phyloP scores from a whole-genome alignment of 768 basidiomycete species.

The Termitomyces heimii region DNA sequence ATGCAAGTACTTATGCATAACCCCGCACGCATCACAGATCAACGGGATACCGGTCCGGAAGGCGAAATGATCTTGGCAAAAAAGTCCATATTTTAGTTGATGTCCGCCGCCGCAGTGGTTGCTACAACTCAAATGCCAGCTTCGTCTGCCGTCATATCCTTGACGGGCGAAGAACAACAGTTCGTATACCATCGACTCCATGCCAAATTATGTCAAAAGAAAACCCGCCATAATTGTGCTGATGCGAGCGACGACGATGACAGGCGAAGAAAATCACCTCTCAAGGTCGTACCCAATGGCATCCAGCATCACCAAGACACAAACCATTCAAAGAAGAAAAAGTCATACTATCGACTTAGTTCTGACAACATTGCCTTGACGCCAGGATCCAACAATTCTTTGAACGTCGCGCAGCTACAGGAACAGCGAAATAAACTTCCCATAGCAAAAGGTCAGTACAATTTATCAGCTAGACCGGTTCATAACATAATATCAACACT shows the following conservation, averaged over 20 bases:
- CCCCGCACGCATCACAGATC: not conserved
- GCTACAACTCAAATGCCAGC: not conserved
- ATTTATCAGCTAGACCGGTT: not conserved
- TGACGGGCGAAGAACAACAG: slow-evolving; percentile 6
- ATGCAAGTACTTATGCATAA: not conserved
- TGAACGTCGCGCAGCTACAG: slow-evolving; percentile 35
- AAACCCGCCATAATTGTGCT: slow-evolving; percentile 26
- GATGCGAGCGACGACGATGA: slow-evolving; percentile 36
- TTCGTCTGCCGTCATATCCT: slow-evolving; percentile 7
- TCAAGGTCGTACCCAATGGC: slow-evolving; percentile 24
- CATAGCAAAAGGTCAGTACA: slow-evolving; percentile 63
- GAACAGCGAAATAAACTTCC: slow-evolving; percentile 70
- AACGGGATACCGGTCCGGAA: not conserved
- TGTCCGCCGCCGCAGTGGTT: not conserved
- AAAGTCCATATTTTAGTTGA: not conserved
- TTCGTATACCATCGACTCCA: not conserved
- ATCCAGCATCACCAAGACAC: slow-evolving; percentile 17
- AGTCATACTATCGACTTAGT: slow-evolving; percentile 19
- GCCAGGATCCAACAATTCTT: slow-evolving; percentile 18
- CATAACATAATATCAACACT: not conserved
- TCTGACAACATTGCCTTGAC: slow-evolving; percentile 6
- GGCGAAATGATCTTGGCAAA: not conserved
- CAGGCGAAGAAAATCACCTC: slow-evolving; percentile 18
- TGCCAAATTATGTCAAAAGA: slow-evolving; percentile 1
- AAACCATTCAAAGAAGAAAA: slow-evolving; percentile 23